Base-by-base conservation (phyloP, 306 rosid genomes). In the Cucurbita moschata region DNA sequence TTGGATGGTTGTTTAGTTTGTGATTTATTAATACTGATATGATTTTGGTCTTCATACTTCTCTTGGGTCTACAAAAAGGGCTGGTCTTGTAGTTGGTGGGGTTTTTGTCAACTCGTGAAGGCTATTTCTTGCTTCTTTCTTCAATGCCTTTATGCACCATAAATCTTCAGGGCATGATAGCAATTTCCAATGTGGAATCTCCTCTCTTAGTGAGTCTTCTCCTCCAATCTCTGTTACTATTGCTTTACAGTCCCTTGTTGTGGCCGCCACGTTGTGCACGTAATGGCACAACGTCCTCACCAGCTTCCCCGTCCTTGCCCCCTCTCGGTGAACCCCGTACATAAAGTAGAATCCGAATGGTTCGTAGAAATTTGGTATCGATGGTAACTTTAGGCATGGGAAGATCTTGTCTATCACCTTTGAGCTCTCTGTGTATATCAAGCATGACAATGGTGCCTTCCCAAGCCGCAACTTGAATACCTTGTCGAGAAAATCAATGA, bases 61-160 rank as follows among this genome's bases (percentile, higher is more conserved):
- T 83, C 98, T 90, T 53, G 98, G 98, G 88, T 94, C 98, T 74
- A 94, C 97, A 87, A 94, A 94, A 81, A 94, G 97, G 75, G 95
- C 69, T 69, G 73, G 73, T 69, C 73, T 69, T 81, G 83, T 86
- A 76, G 81, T 67, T 49, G 85, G 88, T 82, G 87, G 88, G 79
- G 83, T 77, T 85, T 89, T 84, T 55, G 90, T 86, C 82, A 83
- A 80, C 53, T 88, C 90, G 75, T 70, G 80, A 40, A 83, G 72
- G 21, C 16, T 66, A 72, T 61, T 75, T 43, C 83, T 80, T 68
- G 77, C 96, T 59, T 84, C 82, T 59, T 44, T 81, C 81, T 82
- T 90, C 97, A 90, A 79, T n/a, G 85, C 79, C 86, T 89, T 94
- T 78, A 94, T 86, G 80, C 98, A 94, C 98, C 97, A 94, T 86